Evolutionary conservation across 2,329 filamentous ascomycete genomes (phyloP).

Genomic region (Blastomyces parvus): DNA sequence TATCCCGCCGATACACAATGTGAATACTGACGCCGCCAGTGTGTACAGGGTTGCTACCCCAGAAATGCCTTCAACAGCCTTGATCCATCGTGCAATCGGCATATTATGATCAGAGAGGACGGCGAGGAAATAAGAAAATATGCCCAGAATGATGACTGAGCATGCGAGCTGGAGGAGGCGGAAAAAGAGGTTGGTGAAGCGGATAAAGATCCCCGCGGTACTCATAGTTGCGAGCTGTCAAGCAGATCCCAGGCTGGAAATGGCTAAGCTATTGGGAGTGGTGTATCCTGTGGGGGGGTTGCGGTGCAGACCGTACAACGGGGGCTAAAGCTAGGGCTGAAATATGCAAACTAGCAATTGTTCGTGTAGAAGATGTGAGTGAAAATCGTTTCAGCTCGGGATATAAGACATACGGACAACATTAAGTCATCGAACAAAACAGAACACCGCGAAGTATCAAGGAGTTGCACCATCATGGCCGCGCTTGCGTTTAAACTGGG

Average conservation of each 20-base stretch:
- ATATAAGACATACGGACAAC: not conserved
- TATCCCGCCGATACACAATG: conserved; percentile 70
- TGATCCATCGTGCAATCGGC: conserved; percentile 54
- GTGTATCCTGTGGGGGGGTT: not conserved
- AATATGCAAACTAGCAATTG: not conserved
- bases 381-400: not conserved
- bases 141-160: conserved; percentile 61
- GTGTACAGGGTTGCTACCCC: conserved; percentile 68
- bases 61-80: conserved; percentile 68
- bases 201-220: conserved; percentile 53
- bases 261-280: not conserved
- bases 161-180: conserved; percentile 66
- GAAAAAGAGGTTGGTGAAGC: conserved; percentile 59
- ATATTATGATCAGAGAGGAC: conserved; percentile 57
- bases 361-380: not conserved
- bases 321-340: not conserved
- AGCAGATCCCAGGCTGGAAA: not conserved
- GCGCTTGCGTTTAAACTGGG: not conserved
- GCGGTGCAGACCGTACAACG: not conserved
- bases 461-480: not conserved
- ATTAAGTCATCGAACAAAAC: not conserved
- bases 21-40: conserved; percentile 59
- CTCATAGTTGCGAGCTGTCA: conserved; percentile 42
- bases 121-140: conserved; percentile 79
- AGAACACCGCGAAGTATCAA: not conserved